These are phyloP conservation scores for Fusarium poae DNA, from an alignment of 2,329 filamentous ascomycete genomes.

Conservation along the genomic window DNA sequence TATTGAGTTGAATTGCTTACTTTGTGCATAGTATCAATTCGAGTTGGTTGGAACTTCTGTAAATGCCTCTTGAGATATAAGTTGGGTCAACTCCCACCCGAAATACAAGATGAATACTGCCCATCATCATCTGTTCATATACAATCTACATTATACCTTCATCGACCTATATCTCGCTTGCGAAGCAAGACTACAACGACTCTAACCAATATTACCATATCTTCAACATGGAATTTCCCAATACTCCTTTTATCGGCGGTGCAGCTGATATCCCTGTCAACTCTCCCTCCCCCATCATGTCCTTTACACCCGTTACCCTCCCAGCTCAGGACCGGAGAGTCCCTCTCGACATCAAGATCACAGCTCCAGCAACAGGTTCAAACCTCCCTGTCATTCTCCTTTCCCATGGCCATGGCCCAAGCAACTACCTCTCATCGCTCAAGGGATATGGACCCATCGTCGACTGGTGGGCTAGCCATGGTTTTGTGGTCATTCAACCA, in stretches of 20 bases:
- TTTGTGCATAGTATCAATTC: background rate
- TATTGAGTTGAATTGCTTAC: background rate
- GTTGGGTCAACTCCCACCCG: background rate
- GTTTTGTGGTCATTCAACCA: slow-evolving; percentile 49
- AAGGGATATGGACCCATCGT: slow-evolving; percentile 46
- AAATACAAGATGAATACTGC: background rate
- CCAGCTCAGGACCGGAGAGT: slow-evolving; percentile 32
- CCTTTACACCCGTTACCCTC: slow-evolving; percentile 44
- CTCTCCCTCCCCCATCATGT: slow-evolving; percentile 38
- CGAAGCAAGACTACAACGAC: too few species aligned
- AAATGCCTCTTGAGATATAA: slow-evolving; percentile 18
- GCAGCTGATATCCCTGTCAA: slow-evolving; percentile 43
- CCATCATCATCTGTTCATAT: background rate
- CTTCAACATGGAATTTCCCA: slow-evolving; percentile 41
- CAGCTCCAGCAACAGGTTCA: slow-evolving; percentile 27
- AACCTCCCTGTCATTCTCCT: slow-evolving; percentile 46
- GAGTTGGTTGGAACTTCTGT: background rate
- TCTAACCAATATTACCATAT: background rate
- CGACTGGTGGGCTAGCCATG: slow-evolving; percentile 48
- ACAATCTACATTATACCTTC: accelerated
- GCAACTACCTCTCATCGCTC: slow-evolving; percentile 46
- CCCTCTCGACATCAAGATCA: slow-evolving; percentile 46
- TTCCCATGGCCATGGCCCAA: slow-evolving; percentile 48
- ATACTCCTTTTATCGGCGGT: slow-evolving; percentile 41
- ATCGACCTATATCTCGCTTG: accelerated